Base-by-base conservation (phyloP, 495 filamentous ascomycete species). In the Penicillium goetzii region DNA sequence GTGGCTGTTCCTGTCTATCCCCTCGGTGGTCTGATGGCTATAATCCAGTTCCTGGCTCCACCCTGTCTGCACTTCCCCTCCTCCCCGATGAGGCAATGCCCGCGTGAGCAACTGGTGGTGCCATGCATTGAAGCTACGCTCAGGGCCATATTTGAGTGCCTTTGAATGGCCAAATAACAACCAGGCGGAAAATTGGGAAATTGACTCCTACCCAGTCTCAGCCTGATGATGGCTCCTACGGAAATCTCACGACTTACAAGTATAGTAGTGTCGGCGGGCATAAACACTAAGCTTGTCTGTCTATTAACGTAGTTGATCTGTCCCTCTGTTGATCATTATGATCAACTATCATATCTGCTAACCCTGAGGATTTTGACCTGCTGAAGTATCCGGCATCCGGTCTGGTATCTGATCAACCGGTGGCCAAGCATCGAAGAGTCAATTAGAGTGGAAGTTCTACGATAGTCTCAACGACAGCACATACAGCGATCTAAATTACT, bases 1-100 rank as follows among this genome's bases (percentile, higher is more conserved):
- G 4, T n/a, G 51, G 15, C 7, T 21, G 51, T 53, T 53, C 51
- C 32, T 55, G n/a, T n/a, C 30, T 30, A 12, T 30, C 15, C 32
- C 30, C 17, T n/a, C 7, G 36, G 15, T 12, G 32, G 52, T 23
- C 30, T 11, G n/a, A 14, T 34, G 28, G 30, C n/a, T 55, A 25
- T n/a, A 36, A 28, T 53, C 30, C 25, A 30, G 19, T 34, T 55
- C 52, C 52, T 55, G 52, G 4, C 25, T 36, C 52, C 52, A 36
- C 52, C n/a, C 30, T 36, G 0, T 17, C 47, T 17, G 51, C 10
- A 36, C 28, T 11, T 55, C 52, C 52, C 43, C 43, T 6, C 8
- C n/a, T 15, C 41, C n/a, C 21, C 7, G 32, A 33, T 33, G 52
- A 30, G 52, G 30, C 52, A 55, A n/a, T 55, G 52, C 25, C 25